Evolutionary conservation across 257 asterid species (phyloP).

Genomic region (Jacaranda mimosifolia): DNA sequence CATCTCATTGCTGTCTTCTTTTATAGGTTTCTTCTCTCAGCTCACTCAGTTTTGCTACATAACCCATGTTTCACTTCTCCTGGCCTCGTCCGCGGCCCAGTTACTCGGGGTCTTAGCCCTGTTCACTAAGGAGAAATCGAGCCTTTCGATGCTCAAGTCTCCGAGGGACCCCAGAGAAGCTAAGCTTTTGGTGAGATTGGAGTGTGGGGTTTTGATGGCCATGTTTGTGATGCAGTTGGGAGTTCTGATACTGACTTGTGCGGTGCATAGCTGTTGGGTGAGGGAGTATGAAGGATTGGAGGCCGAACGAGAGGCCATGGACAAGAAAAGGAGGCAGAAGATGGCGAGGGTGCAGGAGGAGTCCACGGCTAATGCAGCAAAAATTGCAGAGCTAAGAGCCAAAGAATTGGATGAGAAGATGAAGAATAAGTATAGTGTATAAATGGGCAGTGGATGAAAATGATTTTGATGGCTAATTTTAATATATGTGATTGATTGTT

Average conservation of each 20-base stretch:
- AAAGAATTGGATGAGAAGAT: conserved; percentile 67
- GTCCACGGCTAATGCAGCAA: conserved; percentile 50
- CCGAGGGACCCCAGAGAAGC: conserved; percentile 73
- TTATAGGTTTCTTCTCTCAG: conserved; percentile 73
- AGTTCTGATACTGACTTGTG: conserved; percentile 58
- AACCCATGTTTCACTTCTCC: conserved; percentile 67
- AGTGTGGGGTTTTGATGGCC: conserved; percentile 81
- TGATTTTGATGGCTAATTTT: conserved; percentile 43
- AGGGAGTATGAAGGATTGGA: conserved; percentile 63
- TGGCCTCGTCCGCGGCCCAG: conserved; percentile 65
- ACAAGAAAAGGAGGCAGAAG: conserved; percentile 54
- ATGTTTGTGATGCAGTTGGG: conserved; percentile 80
- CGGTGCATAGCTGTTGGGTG: conserved; percentile 64
- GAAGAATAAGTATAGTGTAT: conserved; percentile 51
- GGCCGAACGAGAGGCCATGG: conserved; percentile 59
- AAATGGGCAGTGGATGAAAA: conserved; percentile 51
- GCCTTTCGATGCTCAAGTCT: conserved; percentile 60
- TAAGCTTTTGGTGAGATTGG: conserved; percentile 70
- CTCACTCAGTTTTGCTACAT: conserved; percentile 68
- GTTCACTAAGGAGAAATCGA: conserved; percentile 64
- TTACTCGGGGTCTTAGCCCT: conserved; percentile 63
- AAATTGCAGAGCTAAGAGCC: conserved; percentile 50
- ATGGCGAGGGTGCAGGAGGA: conserved; percentile 64
- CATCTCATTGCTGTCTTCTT: conserved; percentile 64
- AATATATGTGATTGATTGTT: neutral